Conservation (phyloP, 2,329 filamentous ascomycete species). For the Elsinoe perseae region DNA sequence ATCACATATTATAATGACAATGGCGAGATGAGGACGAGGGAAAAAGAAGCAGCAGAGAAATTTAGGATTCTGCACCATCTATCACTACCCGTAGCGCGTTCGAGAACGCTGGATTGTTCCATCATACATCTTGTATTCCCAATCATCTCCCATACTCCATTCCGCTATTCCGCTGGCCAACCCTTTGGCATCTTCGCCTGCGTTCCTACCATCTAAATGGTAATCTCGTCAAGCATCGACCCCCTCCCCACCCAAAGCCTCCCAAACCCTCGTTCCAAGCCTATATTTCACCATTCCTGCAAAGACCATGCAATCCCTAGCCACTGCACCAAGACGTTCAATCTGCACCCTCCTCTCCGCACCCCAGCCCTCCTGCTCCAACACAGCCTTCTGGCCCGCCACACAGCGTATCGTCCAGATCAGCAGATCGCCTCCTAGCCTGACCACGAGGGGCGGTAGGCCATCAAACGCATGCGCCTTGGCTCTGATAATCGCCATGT, state of each 20-base stretch:
- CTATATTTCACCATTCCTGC: slow-evolving; percentile 88
- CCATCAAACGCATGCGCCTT: slow-evolving; percentile 73
- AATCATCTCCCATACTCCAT: background rate
- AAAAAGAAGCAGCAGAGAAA: slow-evolving; percentile 26
- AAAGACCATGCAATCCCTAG: slow-evolving; percentile 86
- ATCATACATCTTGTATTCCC: background rate
- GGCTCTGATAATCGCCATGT: slow-evolving; percentile 69
- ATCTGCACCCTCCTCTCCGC: slow-evolving; percentile 20
- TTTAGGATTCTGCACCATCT: background rate
- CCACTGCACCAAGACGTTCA: slow-evolving; percentile 67
- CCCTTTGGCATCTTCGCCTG: no score
- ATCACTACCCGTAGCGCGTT: background rate
- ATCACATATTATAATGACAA: no score
- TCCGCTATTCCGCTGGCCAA: no score
- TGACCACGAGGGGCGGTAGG: slow-evolving; percentile 71
- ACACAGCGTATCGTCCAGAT: slow-evolving; percentile 91
- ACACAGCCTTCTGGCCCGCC: slow-evolving; percentile 64
- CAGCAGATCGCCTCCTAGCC: slow-evolving; percentile 82
- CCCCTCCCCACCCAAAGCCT: slow-evolving; percentile 65
- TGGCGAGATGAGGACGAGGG: slow-evolving; percentile 21
- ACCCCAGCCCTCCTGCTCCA: slow-evolving; percentile 60
- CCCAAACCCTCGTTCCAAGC: slow-evolving; percentile 77
- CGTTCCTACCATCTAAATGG: background rate
- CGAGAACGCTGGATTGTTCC: background rate
- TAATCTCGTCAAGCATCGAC: slow-evolving; percentile 14